Conservation (phyloP, 2,329 filamentous ascomycete genomes). For the Botryosphaeria agaves region DNA sequence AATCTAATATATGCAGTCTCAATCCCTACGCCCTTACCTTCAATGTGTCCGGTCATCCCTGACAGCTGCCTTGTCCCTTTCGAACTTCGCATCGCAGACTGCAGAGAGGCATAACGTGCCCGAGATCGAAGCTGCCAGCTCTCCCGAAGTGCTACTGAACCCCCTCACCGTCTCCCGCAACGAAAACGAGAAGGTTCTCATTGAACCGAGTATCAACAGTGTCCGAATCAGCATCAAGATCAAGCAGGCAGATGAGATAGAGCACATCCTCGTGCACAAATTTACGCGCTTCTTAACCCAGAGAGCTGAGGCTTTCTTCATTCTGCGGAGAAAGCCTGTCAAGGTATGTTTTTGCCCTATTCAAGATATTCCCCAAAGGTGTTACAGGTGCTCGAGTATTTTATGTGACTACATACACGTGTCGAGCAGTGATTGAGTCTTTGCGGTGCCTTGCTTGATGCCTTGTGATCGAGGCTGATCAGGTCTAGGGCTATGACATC, state of each 20-base stretch:
- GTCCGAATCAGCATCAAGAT: slow-evolving; percentile 97
- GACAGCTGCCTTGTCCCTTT: slow-evolving; percentile 81
- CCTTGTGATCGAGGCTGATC: not conserved
- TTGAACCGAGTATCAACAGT: slow-evolving; percentile 93
- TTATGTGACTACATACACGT: no score
- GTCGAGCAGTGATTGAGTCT: no score
- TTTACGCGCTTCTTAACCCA: slow-evolving; percentile 95
- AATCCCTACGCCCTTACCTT: slow-evolving; percentile 92
- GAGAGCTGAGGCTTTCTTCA: slow-evolving; percentile 92
- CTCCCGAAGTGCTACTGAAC: slow-evolving; percentile 85
- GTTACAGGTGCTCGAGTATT: no score
- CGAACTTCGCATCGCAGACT: slow-evolving; percentile 94
- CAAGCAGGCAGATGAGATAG: slow-evolving; percentile 98
- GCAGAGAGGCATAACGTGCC: slow-evolving; percentile 96
- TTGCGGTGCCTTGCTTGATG: no score
- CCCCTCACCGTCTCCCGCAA: slow-evolving; percentile 84
- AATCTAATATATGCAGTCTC: slow-evolving; percentile 40
- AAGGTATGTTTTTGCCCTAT: slow-evolving; percentile 42
- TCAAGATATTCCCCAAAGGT: no score
- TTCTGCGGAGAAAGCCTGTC: slow-evolving; percentile 84
- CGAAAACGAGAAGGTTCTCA: slow-evolving; percentile 90
- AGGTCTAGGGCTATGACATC: slow-evolving; percentile 76
- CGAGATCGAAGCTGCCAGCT: slow-evolving; percentile 84
- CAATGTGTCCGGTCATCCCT: slow-evolving; percentile 90
- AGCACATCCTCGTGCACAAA: slow-evolving; percentile 95